A percentile compares a stretch with the other conserved stretches of the same genome.
Conservation (phyloP, 805 yeast species). For the Metschnikowia aberdeeniae region DNA sequence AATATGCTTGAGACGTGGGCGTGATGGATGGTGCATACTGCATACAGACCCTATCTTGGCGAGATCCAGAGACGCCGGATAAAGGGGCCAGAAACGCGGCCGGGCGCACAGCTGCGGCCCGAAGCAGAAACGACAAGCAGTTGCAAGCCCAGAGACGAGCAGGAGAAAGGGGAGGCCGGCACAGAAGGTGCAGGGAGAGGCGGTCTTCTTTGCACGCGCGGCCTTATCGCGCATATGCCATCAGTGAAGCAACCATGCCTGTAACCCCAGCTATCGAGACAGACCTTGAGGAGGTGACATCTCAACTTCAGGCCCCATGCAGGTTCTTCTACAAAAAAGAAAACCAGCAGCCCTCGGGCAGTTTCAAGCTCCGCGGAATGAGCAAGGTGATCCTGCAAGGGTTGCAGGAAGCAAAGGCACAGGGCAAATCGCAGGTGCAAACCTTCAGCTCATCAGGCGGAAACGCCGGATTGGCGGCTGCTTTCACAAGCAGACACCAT, state of each 20-base stretch:
- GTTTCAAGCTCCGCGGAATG: conserved; percentile 54
- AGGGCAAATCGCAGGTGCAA: conserved; percentile 26
- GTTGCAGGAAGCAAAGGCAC: conserved; percentile 23
- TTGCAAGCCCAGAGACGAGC: too few relatives aligned
- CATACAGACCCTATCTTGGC: too few relatives aligned
- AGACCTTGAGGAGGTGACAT: conserved; percentile 36
- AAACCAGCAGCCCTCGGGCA: conserved; percentile 52
- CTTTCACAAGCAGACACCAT: conserved; percentile 38
- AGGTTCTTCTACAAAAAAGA: conserved; percentile 48
- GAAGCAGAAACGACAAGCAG: too few relatives aligned
- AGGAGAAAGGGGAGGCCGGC: too few relatives aligned
- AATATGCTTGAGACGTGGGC: background rate
- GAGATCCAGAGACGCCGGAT: too few relatives aligned
- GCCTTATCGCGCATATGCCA: background rate
- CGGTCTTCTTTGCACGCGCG: background rate
- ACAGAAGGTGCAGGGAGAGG: background rate
- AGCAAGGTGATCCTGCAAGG: conserved; percentile 41
- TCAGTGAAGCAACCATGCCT: background rate
- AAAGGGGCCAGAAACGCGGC: too few relatives aligned
- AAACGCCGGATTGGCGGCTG: conserved; percentile 55
- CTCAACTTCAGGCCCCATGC: conserved; percentile 26
- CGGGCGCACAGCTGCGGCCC: too few relatives aligned
- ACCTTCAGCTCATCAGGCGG: conserved; percentile 55
- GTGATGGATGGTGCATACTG: too few relatives aligned
- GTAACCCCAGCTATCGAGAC: conserved; percentile 28